Base-by-base conservation (phyloP, 176 grass and related monocot species). In the Alopecurus myosuroides region DNA sequence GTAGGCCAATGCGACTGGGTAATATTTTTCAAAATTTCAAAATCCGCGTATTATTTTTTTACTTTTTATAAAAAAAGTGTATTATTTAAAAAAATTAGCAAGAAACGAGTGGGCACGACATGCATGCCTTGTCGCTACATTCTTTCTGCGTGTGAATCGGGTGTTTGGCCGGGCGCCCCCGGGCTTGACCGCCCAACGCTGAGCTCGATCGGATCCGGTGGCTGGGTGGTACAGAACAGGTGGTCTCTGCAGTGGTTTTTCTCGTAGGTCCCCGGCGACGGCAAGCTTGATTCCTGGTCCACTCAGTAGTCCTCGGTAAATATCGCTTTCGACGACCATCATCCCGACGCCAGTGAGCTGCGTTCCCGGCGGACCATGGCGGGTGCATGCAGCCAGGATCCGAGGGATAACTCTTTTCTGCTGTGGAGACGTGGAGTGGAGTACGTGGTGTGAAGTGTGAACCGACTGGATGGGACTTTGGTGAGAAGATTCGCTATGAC, bases 361-460 rank as follows among this genome's bases (percentile, higher is more conserved):
- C 12, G 13, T 35, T 31, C 25, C 34, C 25, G 25, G 78, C 22
- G 44, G 33, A 23, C 57, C 76, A 6, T 45, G 57, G 40, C 35
- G 45, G 46, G 56, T n/a, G n/a, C n/a, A n/a, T 19, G 19, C 11
- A 5, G 7, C 61, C 14, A 8, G 15, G 37, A 15, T 6, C 2
- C 2, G 6, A 42, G 4, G 1, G 25, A 10, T n/a, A n/a, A n/a
- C n/a, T n/a, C n/a, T n/a, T n/a, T n/a, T n/a, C n/a, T n/a, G n/a
- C n/a, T n/a, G n/a, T n/a, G n/a, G n/a, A n/a, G n/a, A n/a, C n/a
- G n/a, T n/a, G n/a, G n/a, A n/a, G n/a, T n/a, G n/a, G n/a, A n/a
- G n/a, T n/a, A n/a, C n/a, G n/a, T n/a, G n/a, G n/a, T 86, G 78
- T 86, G 83, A 90, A 90, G n/a, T 86, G 78, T 86, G 83, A 90